phyloP scores from a whole-genome alignment of 371 early-diverging fungal genomes.

The Mucor circinelloides region DNA sequence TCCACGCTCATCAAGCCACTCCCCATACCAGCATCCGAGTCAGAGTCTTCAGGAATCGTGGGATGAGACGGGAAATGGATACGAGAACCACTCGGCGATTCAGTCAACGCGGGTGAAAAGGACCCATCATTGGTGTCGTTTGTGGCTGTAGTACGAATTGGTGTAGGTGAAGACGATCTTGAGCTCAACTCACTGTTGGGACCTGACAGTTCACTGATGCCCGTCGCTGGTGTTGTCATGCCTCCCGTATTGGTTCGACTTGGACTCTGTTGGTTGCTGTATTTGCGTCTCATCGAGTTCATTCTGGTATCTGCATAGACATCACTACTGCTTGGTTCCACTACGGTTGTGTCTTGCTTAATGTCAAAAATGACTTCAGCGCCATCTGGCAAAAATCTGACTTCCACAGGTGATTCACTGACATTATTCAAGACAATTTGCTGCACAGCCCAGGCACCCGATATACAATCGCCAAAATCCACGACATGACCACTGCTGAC shows the following conservation, averaged over 20 bases:
- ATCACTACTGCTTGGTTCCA: background rate
- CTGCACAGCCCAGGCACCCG: conserved; percentile 82
- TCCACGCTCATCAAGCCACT: conserved; percentile 2
- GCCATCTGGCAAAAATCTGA: conserved; percentile 80
- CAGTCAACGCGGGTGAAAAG: conserved; percentile 6
- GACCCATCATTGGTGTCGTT: conserved; percentile 10
- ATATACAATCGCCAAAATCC: conserved; percentile 94
- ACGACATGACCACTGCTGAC: conserved; percentile 78
- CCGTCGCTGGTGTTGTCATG: conserved; percentile 24
- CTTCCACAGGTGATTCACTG: conserved; percentile 75
- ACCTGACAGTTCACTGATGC: conserved; percentile 51
- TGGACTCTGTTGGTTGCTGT: conserved; percentile 10
- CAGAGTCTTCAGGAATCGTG: conserved; percentile 25
- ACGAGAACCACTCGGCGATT: background rate
- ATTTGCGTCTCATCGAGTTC: conserved; percentile 12
- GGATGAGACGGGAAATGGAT: conserved; percentile 10
- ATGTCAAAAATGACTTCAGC: conserved; percentile 74
- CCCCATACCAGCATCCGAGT: conserved; percentile 18
- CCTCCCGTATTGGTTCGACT: conserved; percentile 9
- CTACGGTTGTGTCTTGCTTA: conserved; percentile 22
- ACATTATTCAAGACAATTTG: conserved; percentile 84
- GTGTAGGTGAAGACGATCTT: conserved; percentile 53
- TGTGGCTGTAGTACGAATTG: conserved; percentile 11
- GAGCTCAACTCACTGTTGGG: conserved; percentile 61
- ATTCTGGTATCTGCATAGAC: background rate